Evolutionary conservation across 192 early-diverging fungal genomes (phyloP).

Genomic region (Phycomyces blakesleeanus): DNA sequence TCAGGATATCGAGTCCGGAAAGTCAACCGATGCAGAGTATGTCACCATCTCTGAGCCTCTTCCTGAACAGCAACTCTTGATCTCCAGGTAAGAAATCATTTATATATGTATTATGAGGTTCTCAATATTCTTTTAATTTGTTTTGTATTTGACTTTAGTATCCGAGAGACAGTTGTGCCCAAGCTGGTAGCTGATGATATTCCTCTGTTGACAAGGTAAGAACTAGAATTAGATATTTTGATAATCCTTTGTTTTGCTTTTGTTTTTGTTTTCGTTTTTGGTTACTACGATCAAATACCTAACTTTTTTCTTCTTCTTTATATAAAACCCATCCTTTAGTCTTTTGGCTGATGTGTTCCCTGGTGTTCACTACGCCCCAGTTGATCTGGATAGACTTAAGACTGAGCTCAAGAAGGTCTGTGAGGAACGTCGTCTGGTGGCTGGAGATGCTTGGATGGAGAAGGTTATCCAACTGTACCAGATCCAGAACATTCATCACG

Average conservation of each 20-base stretch:
- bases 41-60: conserved; percentile 56
- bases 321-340: no score
- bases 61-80: conserved; percentile 89
- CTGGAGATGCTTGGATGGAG: conserved; percentile 84
- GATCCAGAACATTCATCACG: conserved; percentile 98
- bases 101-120: background rate
- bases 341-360: conserved; percentile 94
- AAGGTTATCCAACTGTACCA: conserved; percentile 98
- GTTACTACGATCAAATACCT: no score
- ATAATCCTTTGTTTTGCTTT: no score
- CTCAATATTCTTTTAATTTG: background rate
- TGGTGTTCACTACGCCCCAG: conserved; percentile 76
- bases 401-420: conserved; percentile 76
- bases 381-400: conserved; percentile 72
- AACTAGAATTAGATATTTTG: no score
- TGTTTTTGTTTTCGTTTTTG: conserved; percentile 15
- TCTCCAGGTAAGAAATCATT: conserved; percentile 42
- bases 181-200: conserved; percentile 99
- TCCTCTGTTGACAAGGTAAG: conserved; percentile 68
- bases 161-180: conserved; percentile 95
- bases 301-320: no score
- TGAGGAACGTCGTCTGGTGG: conserved; percentile 64
- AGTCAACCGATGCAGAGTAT: conserved; percentile 37
- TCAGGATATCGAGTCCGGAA: conserved; percentile 32
- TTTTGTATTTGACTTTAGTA: conserved; percentile 54